Evolutionary conservation across 1,139 yeast species (phyloP).

Genomic region (Debaryomyces coudertii): DNA sequence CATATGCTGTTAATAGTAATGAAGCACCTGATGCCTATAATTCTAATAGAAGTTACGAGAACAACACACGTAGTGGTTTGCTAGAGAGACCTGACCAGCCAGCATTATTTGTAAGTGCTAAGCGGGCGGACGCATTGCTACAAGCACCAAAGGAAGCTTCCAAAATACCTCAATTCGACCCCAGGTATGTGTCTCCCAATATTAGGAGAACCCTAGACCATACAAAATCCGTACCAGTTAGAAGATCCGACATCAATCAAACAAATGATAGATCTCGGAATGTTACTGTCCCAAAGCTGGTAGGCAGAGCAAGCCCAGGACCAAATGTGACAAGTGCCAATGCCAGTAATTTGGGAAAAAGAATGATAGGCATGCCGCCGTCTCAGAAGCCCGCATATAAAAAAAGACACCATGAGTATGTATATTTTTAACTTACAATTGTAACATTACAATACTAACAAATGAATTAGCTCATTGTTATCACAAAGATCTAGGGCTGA

Average conservation of each 20-base stretch:
- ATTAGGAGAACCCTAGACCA: conserved; percentile 61
- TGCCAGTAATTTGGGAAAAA: conserved; percentile 21
- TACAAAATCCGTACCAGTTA: conserved; percentile 59
- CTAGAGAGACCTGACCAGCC: conserved; percentile 1
- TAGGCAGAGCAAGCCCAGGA: conserved; percentile 10
- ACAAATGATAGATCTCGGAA: neutral
- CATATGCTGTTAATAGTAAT: conserved; percentile 3
- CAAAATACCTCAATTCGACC: conserved; percentile 46
- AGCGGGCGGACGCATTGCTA: conserved; percentile 56
- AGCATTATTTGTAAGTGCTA: conserved; percentile 60
- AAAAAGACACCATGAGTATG: conserved; percentile 20
- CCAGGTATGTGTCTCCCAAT: conserved; percentile 53
- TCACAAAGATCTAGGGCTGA: conserved; percentile 6
- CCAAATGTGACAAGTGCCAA: conserved; percentile 14
- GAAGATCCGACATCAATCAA: conserved; percentile 34
- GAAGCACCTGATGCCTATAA: neutral
- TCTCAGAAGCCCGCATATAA: conserved; percentile 25
- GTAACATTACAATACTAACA: conserved; percentile 7
- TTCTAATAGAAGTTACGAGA: neutral
- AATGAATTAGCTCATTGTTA: conserved; percentile 3
- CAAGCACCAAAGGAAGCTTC: conserved; percentile 42
- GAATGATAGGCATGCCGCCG: conserved; percentile 41
- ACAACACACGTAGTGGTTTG: neutral
- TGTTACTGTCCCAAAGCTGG: neutral
- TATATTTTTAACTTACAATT: neutral